Evolutionary conservation across 2,329 filamentous ascomycete species (phyloP).

Genomic region (Zopfia rhizophila): DNA sequence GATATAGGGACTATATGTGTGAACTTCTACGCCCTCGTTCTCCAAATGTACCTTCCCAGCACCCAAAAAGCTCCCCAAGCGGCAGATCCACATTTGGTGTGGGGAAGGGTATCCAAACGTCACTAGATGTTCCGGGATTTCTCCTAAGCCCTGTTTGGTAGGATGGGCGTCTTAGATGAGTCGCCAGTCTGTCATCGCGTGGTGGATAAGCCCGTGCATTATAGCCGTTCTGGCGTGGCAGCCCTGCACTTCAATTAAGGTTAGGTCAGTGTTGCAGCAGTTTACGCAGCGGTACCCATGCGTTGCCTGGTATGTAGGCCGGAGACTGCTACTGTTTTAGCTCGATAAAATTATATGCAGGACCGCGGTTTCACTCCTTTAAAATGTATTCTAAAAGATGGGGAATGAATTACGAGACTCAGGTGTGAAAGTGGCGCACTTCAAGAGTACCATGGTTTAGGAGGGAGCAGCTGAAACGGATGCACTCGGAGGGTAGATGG

Average conservation of each 20-base stretch:
- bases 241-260: background rate
- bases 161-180: background rate
- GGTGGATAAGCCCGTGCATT: conserved; percentile 14
- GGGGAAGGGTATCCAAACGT: conserved; percentile 12
- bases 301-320: too few species aligned
- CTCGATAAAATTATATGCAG: too few species aligned
- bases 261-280: conserved; percentile 1
- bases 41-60: conserved; percentile 6
- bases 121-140: conserved; percentile 4
- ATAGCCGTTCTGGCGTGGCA: conserved; percentile 8
- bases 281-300: background rate
- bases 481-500: too few species aligned
- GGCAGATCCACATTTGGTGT: conserved; percentile 17
- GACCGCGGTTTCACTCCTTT: too few species aligned
- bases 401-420: too few species aligned
- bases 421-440: too few species aligned
- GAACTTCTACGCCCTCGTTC: background rate
- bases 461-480: too few species aligned
- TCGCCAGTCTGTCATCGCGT: conserved; percentile 1
- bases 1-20: conserved; percentile 9
- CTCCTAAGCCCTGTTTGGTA: background rate
- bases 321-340: too few species aligned
- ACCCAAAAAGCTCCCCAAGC: conserved; percentile 13
- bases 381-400: too few species aligned
- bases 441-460: too few species aligned